Conservation (phyloP, 768 basidiomycete species). For the Phylloporus sp. region DNA sequence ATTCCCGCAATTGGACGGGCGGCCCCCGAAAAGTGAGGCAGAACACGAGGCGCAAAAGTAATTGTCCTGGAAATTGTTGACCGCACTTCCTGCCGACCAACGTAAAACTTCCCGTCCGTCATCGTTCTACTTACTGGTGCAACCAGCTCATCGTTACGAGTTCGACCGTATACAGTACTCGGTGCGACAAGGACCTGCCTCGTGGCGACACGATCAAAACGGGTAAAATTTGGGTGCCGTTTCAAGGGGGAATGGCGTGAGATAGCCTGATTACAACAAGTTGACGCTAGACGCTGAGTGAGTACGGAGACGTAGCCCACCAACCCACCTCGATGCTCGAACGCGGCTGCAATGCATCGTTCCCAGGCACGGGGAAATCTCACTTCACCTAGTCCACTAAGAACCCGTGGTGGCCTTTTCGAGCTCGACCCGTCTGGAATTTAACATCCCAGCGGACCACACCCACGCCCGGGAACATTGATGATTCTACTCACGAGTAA, state of each 20-base stretch:
- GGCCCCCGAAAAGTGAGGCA: conserved; percentile 37
- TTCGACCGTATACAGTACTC: neutral
- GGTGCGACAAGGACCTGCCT: conserved; percentile 16
- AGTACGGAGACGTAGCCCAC: too few species aligned
- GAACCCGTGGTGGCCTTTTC: too few species aligned
- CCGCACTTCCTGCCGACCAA: conserved; percentile 13
- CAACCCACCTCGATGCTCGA: too few species aligned
- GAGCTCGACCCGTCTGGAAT: too few species aligned
- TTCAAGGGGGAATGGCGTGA: conserved; percentile 6
- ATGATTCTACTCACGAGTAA: conserved; percentile 34
- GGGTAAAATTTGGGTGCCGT: conserved; percentile 15
- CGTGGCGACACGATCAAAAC: conserved; percentile 2
- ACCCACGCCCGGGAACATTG: too few species aligned
- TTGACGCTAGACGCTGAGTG: too few species aligned
- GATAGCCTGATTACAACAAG: conserved; percentile 1
- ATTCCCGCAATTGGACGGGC: conserved; percentile 28
- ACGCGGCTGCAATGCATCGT: too few species aligned
- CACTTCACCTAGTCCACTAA: too few species aligned
- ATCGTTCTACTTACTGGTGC: conserved; percentile 2
- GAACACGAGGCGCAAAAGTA: conserved; percentile 50
- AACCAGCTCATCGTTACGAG: neutral
- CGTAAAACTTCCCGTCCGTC: conserved; percentile 7
- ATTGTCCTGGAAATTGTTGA: conserved; percentile 21
- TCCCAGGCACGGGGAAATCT: too few species aligned
- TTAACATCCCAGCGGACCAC: too few species aligned